Percentiles rank a stretch among this genome's conserved stretches.
Evolutionary conservation across 768 basidiomycete genomes (phyloP).

Genomic region (Agrocybe praecox): DNA sequence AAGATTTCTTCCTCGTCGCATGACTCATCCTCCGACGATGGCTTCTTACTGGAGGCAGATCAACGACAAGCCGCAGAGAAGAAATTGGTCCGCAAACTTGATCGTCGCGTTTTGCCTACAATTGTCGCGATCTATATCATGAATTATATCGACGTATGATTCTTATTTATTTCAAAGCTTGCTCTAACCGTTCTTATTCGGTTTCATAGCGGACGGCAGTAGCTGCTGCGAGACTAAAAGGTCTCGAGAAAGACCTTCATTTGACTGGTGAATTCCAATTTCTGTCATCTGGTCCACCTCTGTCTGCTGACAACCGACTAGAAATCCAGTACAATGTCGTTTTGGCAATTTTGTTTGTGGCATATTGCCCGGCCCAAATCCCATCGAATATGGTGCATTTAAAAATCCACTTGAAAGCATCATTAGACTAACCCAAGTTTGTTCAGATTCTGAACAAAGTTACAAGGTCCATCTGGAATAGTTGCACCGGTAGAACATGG

Average conservation of each 20-base stretch:
- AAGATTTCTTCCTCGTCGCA: neutral
- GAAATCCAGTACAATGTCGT: conserved; percentile 27
- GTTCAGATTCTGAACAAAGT: conserved; percentile 55
- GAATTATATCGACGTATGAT: conserved; percentile 70
- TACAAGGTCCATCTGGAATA: conserved; percentile 39
- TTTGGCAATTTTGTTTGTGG: conserved; percentile 34
- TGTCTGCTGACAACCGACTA: conserved; percentile 1
- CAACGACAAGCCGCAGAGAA: conserved; percentile 28
- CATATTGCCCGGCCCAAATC: conserved; percentile 64
- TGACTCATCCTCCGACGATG: neutral
- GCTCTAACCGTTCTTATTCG: neutral
- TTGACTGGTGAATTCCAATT: conserved; percentile 37
- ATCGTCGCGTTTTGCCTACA: conserved; percentile 54
- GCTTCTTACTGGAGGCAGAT: neutral
- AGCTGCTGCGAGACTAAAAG: conserved; percentile 49
- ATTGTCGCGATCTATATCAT: conserved; percentile 62
- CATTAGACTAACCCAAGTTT: neutral
- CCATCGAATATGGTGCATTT: conserved; percentile 62
- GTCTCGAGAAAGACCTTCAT: conserved; percentile 48
- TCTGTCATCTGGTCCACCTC: too few relatives aligned
- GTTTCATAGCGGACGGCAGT: conserved; percentile 44
- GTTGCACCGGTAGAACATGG: neutral
- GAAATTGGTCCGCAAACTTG: conserved; percentile 56
- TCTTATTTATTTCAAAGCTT: neutral
- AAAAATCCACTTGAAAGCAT: neutral